These are phyloP conservation scores for Starmerella etchellsii DNA, from an alignment of 805 yeast genomes.

Conservation along the genomic window DNA sequence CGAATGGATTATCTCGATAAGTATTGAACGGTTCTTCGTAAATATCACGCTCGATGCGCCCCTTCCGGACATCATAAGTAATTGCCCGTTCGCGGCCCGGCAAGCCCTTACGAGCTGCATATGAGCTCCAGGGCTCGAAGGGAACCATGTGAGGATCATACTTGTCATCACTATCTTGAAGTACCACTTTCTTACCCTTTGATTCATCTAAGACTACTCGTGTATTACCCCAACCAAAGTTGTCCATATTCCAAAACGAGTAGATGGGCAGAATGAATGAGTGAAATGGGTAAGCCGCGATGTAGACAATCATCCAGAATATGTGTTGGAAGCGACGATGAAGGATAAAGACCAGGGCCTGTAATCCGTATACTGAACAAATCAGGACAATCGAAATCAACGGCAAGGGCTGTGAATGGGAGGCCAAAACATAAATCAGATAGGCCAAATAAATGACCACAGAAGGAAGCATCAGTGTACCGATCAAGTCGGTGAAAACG, in stretches of 20 bases:
- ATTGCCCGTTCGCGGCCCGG: constrained; percentile 30
- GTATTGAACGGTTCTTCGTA: constrained; percentile 14
- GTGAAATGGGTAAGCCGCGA: constrained; percentile 48
- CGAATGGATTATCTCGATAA: not conserved
- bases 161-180: constrained; percentile 26
- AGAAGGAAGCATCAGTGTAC: constrained; percentile 47
- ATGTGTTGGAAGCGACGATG: constrained; percentile 35
- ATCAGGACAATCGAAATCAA: constrained; percentile 43
- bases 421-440: constrained; percentile 38
- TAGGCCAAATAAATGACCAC: constrained; percentile 44
- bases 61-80: constrained; percentile 27
- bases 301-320: constrained; percentile 44
- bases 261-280: constrained; percentile 47
- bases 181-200: constrained; percentile 36
- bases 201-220: constrained; percentile 43
- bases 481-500: constrained; percentile 43
- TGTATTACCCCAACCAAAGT: constrained; percentile 55
- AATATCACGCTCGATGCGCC: constrained; percentile 23
- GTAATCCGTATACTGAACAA: constrained; percentile 45
- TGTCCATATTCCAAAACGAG: constrained; percentile 54
- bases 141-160: constrained; percentile 29
- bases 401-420: constrained; percentile 40
- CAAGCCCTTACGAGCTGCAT: constrained; percentile 28
- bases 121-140: constrained; percentile 29
- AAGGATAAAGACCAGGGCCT: constrained; percentile 42